These are phyloP conservation scores for Cytospora paraplurivora DNA, from an alignment of 2,329 filamentous ascomycete genomes.

Conservation along the genomic window DNA sequence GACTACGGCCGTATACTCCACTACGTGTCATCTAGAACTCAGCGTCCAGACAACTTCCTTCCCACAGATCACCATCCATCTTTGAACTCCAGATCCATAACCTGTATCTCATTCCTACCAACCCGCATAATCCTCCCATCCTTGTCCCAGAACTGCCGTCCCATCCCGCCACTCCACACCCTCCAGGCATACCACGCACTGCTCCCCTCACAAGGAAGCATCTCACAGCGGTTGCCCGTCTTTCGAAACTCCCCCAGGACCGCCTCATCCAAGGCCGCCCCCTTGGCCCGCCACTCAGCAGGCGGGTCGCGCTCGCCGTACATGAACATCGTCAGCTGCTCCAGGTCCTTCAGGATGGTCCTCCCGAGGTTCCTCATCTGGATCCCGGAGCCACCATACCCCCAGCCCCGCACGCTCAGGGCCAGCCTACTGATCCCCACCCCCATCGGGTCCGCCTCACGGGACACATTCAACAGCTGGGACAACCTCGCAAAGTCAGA, in stretches of 20 bases:
- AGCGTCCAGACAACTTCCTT: neutral
- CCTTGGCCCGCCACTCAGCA: conserved; percentile 33
- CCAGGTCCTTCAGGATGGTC: conserved; percentile 34
- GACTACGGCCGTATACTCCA: too few species aligned
- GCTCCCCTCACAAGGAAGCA: conserved; percentile 32
- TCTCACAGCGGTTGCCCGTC: conserved; percentile 19
- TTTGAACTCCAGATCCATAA: conserved; percentile 37
- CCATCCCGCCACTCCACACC: conserved; percentile 32
- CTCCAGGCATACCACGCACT: conserved; percentile 32
- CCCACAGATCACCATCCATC: conserved; percentile 32
- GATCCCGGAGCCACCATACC: conserved; percentile 31
- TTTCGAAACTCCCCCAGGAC: neutral
- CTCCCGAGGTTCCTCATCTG: conserved; percentile 33
- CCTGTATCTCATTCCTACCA: conserved; percentile 33
- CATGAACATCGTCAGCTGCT: conserved; percentile 38
- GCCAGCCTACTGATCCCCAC: conserved; percentile 35
- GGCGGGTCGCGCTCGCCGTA: conserved; percentile 36
- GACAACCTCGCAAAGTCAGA: conserved; percentile 32
- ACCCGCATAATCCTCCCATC: conserved; percentile 32
- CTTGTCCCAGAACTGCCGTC: conserved; percentile 32
- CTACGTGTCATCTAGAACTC: neutral
- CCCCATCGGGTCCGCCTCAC: conserved; percentile 30
- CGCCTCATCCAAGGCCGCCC: conserved; percentile 1
- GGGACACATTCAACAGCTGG: conserved; percentile 32
- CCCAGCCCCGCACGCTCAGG: conserved; percentile 34